phyloP scores from a whole-genome alignment of 163 green algal species.

The Scenedesmus sp. region DNA sequence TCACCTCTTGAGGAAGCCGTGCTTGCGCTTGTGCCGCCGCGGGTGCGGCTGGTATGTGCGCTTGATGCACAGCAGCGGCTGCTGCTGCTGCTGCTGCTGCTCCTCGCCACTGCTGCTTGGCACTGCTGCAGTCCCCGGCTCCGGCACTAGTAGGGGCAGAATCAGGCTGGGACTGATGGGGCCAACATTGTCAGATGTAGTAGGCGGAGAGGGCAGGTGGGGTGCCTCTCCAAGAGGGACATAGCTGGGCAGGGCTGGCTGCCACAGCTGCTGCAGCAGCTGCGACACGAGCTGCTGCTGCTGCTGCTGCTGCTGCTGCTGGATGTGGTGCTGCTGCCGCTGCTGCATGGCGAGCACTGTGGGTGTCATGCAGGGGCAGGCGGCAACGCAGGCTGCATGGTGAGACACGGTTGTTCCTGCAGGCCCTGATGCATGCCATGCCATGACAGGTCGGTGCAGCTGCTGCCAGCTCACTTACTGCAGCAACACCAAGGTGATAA shows the following conservation, averaged over 20 bases:
- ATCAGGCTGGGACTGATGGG: neutral
- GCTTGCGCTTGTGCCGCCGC: conserved; percentile 33
- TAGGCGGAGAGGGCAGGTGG: neutral
- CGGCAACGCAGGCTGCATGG: neutral
- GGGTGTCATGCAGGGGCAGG: neutral
- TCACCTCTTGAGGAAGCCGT: conserved; percentile 52
- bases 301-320: neutral
- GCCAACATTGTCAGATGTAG: neutral
- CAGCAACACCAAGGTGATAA: no score
- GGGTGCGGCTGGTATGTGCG: conserved; percentile 51
- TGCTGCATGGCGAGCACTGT: neutral
- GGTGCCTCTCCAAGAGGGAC: neutral
- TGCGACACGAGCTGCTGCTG: neutral
- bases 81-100: conserved; percentile 5
- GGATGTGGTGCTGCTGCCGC: neutral
- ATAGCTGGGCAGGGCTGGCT: neutral
- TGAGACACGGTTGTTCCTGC: neutral
- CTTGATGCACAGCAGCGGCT: conserved; percentile 51
- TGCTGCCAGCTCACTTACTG: no score
- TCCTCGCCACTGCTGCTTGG: neutral
- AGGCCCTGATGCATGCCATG: no score
- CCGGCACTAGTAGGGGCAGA: neutral
- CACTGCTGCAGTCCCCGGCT: neutral
- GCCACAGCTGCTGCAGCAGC: neutral
- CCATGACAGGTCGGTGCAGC: no score